phyloP scores from a whole-genome alignment of 352 stramenopile species.

The Stramenopiles sp. region DNA sequence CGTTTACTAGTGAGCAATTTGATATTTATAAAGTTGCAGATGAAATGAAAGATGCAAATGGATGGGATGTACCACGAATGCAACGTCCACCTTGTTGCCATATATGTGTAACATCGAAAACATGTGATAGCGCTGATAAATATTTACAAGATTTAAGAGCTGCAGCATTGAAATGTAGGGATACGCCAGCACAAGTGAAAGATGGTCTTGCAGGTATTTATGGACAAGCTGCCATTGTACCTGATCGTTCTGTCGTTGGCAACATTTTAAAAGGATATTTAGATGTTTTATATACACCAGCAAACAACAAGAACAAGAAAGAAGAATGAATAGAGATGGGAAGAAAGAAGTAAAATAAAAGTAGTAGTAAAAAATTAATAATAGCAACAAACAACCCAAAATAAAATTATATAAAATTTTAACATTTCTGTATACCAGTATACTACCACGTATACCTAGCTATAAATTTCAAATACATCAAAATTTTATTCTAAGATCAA shows the following conservation, averaged over 20 bases:
- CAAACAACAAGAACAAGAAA: too few relatives aligned
- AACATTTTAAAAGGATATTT: constrained; percentile 7
- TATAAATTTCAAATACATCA: too few relatives aligned
- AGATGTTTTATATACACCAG: background rate
- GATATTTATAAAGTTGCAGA: constrained; percentile 9
- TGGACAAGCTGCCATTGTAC: background rate
- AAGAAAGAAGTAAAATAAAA: too few relatives aligned
- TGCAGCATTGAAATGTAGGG: background rate
- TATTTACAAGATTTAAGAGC: background rate
- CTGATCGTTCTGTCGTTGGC: background rate
- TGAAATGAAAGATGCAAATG: background rate
- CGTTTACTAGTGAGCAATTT: background rate
- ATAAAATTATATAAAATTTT: too few relatives aligned
- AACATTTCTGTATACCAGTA: too few relatives aligned
- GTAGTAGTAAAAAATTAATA: too few relatives aligned
- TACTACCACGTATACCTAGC: too few relatives aligned
- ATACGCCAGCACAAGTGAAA: background rate
- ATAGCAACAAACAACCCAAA: too few relatives aligned
- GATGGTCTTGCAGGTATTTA: constrained; percentile 2
- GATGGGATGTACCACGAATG: constrained; percentile 3
- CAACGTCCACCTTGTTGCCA: background rate
- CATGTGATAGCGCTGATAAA: background rate
- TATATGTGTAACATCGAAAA: background rate
- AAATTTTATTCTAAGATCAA: too few relatives aligned
- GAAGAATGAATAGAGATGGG: too few relatives aligned